Evolutionary conservation across 2,329 filamentous ascomycete genomes (phyloP).

Genomic region (Botryosphaeria dothidea): DNA sequence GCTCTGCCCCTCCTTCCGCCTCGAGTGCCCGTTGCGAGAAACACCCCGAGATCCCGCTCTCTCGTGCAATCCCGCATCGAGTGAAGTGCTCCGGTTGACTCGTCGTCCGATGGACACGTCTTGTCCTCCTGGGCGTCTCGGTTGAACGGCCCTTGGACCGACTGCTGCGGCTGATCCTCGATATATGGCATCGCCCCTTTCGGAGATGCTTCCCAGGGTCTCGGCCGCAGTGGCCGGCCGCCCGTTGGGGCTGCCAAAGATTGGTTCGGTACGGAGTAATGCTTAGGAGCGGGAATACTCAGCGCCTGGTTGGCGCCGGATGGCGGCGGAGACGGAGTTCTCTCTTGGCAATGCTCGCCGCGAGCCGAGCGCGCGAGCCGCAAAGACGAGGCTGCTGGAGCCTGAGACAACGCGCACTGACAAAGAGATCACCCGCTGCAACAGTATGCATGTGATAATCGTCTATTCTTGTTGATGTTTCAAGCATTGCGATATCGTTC

Average conservation of each 20-base stretch:
- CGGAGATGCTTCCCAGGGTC: not conserved
- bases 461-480: not conserved
- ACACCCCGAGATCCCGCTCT: no score
- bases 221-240: not conserved
- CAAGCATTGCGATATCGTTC: conserved; percentile 4
- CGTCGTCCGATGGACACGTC: not conserved
- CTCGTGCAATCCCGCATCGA: no score
- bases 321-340: not conserved
- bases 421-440: conserved; percentile 8
- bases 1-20: not conserved
- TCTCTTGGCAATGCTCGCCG: not conserved
- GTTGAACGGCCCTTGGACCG: conserved; percentile 1
- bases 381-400: not conserved
- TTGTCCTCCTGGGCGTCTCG: not conserved
- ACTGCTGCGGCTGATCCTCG: conserved; percentile 2
- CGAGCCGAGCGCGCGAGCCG: not conserved
- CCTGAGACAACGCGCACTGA: conserved; percentile 2
- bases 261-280: not conserved
- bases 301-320: not conserved
- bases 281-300: not conserved
- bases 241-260: not conserved
- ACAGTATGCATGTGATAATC: not conserved
- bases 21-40: not conserved
- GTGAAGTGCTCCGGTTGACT: not conserved
- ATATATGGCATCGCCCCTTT: not conserved